Evolutionary conservation across 768 basidiomycete genomes (phyloP), one percentile per base, ranked within the genome.

Genomic region (Rhodotorula paludigena): DNA sequence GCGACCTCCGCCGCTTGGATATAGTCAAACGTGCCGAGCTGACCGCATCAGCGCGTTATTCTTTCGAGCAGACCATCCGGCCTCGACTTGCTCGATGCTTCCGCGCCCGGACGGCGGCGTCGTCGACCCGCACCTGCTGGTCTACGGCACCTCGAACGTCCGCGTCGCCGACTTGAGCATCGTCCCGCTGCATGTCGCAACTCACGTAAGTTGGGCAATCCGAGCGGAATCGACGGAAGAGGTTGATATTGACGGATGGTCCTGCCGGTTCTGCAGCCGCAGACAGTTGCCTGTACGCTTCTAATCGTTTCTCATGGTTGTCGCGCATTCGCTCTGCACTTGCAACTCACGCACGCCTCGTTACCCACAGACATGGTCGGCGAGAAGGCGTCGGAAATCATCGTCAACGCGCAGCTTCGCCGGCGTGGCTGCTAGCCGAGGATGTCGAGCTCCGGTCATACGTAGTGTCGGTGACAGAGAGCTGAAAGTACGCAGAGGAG

Each of bases 121-220:
- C 55, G 85, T 87, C 57, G 82, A 84, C 72, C 78, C 81, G 53
- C 77, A 82, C 52, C 78, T 87, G n/a, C 78, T 78, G 68, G 85
- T 86, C 5, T 84, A 86, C 76, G 85, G 85, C 23, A 78, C 79
- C 75, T 78, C 79, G 32, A 87, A 87, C 77, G 78, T 86, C 42
- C 81, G 86, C 63, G 85, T 87, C 41, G 81, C 80, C 20, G 85
- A 86, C 72, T 79, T 84, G 20, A 84, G 83, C 1, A 81, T 66
- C 23, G 60, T 60, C 33, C 39, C 58, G 9, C n/a, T 65, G 15
- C 53, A 68, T 54, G 23, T 55, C 54, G 36, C 56, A 28, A 49
- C 51, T 10, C 70, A 73, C 57, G 47, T 28, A 28, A 5, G 47
- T 48, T 9, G n/a, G n/a, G n/a, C n/a, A 3, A 12, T 28, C 5